Evolutionary conservation across 73 alveolate species (phyloP).

Genomic region (Uronychia setigera): DNA sequence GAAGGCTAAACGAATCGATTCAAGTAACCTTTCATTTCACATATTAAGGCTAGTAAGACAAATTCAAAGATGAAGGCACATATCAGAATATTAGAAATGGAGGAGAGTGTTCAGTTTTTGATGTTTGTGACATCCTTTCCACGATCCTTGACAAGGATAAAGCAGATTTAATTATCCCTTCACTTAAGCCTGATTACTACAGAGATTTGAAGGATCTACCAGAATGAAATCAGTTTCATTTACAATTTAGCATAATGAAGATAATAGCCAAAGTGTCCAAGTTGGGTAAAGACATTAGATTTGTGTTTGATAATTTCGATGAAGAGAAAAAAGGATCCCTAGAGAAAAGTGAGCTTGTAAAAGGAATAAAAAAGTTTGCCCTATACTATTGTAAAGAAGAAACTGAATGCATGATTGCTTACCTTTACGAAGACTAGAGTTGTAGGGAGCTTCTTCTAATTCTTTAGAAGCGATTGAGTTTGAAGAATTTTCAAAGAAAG

Average conservation of each 20-base stretch:
- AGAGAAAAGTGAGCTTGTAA: slow-evolving; percentile 6
- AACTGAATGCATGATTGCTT: slow-evolving; percentile 4
- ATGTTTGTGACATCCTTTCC: slow-evolving; percentile 2
- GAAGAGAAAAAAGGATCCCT: slow-evolving; percentile 55
- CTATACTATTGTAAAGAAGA: slow-evolving; percentile 6
- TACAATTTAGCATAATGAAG: slow-evolving; percentile 45
- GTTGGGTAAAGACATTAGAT: slow-evolving; percentile 51
- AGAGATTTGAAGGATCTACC: no score
- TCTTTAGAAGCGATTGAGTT: background rate
- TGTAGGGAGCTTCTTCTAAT: no score
- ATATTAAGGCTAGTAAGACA: background rate
- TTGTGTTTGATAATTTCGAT: slow-evolving; percentile 47
- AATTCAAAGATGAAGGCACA: background rate
- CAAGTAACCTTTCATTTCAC: background rate
- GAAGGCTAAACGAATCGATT: slow-evolving; percentile 16
- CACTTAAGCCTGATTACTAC: no score
- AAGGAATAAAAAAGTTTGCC: slow-evolving; percentile 6
- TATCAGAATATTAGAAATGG: slow-evolving; percentile 8
- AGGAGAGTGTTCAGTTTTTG: slow-evolving; percentile 16
- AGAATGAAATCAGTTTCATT: background rate
- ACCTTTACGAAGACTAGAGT: slow-evolving; percentile 20
- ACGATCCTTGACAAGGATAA: slow-evolving; percentile 9
- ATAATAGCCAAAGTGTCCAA: slow-evolving; percentile 33
- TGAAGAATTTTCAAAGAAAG: slow-evolving; percentile 13
- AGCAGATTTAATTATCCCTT: slow-evolving; percentile 2